Evolutionary conservation across 208 protist genomes (phyloP).

Genomic region (Wallacemonas sp.): DNA sequence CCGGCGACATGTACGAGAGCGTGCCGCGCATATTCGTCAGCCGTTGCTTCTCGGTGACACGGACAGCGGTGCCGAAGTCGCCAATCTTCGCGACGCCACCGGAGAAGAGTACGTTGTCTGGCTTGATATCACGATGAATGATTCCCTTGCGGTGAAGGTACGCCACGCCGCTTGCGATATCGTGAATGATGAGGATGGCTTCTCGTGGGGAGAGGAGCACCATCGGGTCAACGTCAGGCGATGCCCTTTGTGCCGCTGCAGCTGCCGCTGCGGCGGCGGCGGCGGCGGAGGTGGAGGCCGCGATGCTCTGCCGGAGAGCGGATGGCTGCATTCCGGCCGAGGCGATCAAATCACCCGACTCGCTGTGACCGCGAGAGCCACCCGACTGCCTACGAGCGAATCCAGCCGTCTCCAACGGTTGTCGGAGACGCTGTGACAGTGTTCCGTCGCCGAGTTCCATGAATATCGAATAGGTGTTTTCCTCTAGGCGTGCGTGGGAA

Average conservation of each 20-base stretch:
- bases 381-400: not conserved
- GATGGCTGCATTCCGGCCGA: constrained; percentile 2
- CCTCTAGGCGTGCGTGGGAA: constrained; percentile 65
- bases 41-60: constrained; percentile 32
- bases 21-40: constrained; percentile 82
- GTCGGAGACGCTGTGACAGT: constrained; percentile 32
- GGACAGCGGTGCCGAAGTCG: constrained; percentile 74
- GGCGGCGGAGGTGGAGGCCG: not conserved
- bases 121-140: constrained; percentile 86
- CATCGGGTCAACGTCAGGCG: not conserved
- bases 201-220: constrained; percentile 27
- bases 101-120: constrained; percentile 75
- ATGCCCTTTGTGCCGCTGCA: too few species aligned
- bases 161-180: constrained; percentile 59
- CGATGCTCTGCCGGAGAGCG: constrained; percentile 9
- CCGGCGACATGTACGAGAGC: constrained; percentile 80
- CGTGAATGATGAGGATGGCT: constrained; percentile 64
- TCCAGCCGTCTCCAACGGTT: constrained; percentile 12
- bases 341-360: not conserved
- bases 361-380: not conserved
- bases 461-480: constrained; percentile 70
- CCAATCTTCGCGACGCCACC: constrained; percentile 74
- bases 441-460: constrained; percentile 80
- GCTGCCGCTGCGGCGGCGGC: not conserved
- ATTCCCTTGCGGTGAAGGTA: constrained; percentile 71